These are phyloP conservation scores for Schoenoplectus tabernaemontani DNA, from an alignment of 202 grass and related monocot species.

Conservation along the genomic window DNA sequence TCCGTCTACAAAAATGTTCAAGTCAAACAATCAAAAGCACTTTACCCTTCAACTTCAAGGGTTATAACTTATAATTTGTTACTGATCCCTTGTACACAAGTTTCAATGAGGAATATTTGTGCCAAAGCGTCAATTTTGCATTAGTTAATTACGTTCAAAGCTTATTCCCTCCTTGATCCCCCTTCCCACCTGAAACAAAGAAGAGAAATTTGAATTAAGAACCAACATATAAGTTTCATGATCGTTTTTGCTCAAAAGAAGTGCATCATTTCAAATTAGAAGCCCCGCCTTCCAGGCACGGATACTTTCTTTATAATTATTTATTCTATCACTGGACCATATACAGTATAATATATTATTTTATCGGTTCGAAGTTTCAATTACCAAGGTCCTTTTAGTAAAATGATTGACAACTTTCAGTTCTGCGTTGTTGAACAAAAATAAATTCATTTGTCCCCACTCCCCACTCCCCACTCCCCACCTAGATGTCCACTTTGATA, in stretches of 20 bases:
- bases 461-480: too few species aligned
- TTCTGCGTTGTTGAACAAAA: constrained; percentile 2
- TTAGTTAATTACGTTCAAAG: background rate
- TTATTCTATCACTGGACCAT: background rate
- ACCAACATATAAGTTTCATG: background rate
- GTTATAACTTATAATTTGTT: background rate
- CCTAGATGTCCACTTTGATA: background rate
- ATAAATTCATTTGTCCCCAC: background rate
- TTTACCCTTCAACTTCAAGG: background rate
- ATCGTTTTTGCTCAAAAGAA: constrained; percentile 2
- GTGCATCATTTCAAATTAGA: background rate
- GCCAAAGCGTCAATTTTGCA: background rate
- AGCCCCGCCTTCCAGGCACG: background rate
- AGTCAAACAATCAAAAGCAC: background rate
- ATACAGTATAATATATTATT: background rate
- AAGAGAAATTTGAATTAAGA: background rate
- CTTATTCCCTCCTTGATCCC: background rate
- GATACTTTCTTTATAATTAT: background rate
- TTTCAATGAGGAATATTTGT: background rate
- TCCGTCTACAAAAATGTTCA: background rate
- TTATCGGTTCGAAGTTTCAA: background rate
- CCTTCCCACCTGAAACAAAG: background rate
- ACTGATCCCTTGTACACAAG: background rate
- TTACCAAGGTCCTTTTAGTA: background rate
- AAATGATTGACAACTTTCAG: constrained; percentile 1